These are phyloP conservation scores for Metschnikowia drakensbergensis DNA, from an alignment of 805 yeast species.

Conservation along the genomic window DNA sequence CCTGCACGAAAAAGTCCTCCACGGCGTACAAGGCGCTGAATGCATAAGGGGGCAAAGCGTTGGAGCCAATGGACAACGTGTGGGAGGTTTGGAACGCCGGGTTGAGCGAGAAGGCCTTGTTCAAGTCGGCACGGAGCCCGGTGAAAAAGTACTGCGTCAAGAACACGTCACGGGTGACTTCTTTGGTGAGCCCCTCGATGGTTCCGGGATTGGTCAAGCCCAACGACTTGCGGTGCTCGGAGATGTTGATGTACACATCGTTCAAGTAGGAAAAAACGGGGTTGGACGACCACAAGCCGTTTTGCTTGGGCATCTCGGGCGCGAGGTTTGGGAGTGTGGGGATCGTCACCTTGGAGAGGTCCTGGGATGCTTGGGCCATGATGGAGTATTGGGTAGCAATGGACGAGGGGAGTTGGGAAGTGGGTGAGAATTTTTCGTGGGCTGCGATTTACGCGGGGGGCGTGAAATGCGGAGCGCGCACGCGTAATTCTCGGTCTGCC, in stretches of 20 bases:
- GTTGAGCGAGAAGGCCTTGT: conserved; percentile 83
- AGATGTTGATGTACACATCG: conserved; percentile 66
- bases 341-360: conserved; percentile 52
- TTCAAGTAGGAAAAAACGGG: conserved; percentile 78
- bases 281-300: conserved; percentile 73
- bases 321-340: conserved; percentile 59
- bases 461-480: neutral
- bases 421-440: conserved; percentile 5
- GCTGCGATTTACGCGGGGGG: conserved; percentile 1
- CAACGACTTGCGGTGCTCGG: conserved; percentile 75
- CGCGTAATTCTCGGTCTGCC: neutral
- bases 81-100: conserved; percentile 98
- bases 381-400: neutral
- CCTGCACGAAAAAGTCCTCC: conserved; percentile 83
- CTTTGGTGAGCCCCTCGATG: conserved; percentile 87
- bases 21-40: conserved; percentile 86
- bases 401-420: neutral
- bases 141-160: conserved; percentile 86
- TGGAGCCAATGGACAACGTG: conserved; percentile 84
- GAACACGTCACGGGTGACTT: conserved; percentile 91
- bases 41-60: conserved; percentile 83
- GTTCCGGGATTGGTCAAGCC: conserved; percentile 92
- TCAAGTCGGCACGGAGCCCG: conserved; percentile 93
- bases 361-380: conserved; percentile 26
- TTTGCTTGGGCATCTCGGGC: conserved; percentile 48